Evolutionary conservation across 768 basidiomycete species (phyloP).

Genomic region (Amanita fuliginea): DNA sequence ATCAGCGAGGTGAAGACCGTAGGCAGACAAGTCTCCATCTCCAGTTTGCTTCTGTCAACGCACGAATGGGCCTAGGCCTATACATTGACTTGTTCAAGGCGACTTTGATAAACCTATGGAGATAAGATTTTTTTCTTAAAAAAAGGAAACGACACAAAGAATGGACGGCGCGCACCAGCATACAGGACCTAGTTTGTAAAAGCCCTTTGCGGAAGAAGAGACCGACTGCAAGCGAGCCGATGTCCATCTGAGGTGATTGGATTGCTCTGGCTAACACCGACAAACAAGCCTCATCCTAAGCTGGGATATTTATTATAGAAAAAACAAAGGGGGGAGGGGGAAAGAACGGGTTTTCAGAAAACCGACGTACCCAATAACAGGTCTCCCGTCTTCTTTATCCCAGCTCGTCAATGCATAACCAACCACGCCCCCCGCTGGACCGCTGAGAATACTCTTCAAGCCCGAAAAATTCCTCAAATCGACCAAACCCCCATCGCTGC

Average conservation of each 20-base stretch:
- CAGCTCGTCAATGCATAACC: constrained; percentile 91
- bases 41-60: too few species aligned
- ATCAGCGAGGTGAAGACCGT: too few species aligned
- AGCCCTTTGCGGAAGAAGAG: constrained; percentile 84
- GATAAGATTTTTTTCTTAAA: too few species aligned
- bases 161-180: too few species aligned
- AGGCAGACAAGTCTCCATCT: too few species aligned
- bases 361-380: constrained; percentile 73
- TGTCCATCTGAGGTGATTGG: constrained; percentile 87
- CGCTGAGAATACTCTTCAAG: constrained; percentile 85
- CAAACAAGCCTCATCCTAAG: constrained; percentile 91
- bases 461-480: constrained; percentile 83
- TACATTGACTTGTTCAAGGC: too few species aligned
- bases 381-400: constrained; percentile 57
- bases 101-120: too few species aligned
- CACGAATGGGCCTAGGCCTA: too few species aligned
- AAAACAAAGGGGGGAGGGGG: too few species aligned
- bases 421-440: constrained; percentile 93
- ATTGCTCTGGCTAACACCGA: constrained; percentile 89
- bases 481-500: constrained; percentile 80
- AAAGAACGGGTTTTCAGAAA: neutral
- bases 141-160: too few species aligned
- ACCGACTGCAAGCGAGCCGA: constrained; percentile 93
- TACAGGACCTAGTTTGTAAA: constrained; percentile 84
- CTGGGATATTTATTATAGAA: constrained; percentile 23